Conservation (phyloP, 2,329 filamentous ascomycete species). For the Alternaria consortialis region DNA sequence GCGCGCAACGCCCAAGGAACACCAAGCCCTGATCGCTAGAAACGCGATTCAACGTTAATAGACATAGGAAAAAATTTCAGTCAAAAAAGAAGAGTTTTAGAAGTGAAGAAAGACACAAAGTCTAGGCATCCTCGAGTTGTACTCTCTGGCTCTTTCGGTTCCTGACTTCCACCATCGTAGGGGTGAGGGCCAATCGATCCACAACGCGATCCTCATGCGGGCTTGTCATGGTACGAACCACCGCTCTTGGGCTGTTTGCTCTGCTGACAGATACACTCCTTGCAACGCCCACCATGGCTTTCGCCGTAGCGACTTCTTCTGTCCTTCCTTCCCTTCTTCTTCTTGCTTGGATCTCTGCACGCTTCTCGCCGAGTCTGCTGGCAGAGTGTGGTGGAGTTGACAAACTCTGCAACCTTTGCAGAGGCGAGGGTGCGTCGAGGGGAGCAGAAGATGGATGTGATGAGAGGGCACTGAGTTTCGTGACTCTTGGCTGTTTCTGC, state of each 20-base stretch:
- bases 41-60: conserved; percentile 1
- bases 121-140: conserved; percentile 46
- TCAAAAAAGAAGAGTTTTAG: conserved; percentile 1
- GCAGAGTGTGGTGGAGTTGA: conserved; percentile 31
- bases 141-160: conserved; percentile 49
- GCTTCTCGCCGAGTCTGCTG: conserved; percentile 24
- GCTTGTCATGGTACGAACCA: conserved; percentile 24
- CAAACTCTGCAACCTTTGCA: conserved; percentile 29
- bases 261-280: conserved; percentile 44
- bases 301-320: conserved; percentile 11
- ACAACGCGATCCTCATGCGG: conserved; percentile 33
- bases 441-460: conserved; percentile 43
- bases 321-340: conserved; percentile 10
- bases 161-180: conserved; percentile 48
- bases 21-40: conserved; percentile 7
- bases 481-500: conserved; percentile 34
- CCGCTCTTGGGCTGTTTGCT: conserved; percentile 33
- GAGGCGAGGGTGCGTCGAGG: conserved; percentile 31
- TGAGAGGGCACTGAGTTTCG: conserved; percentile 38
- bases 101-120: conserved; percentile 5
- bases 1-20: conserved; percentile 1
- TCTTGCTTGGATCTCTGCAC: conserved; percentile 15
- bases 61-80: background rate
- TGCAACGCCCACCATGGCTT: conserved; percentile 45
- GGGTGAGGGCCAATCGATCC: conserved; percentile 42